Conservation (phyloP, 257 asterid genomes). For the Fraxinus quadrangulata region DNA sequence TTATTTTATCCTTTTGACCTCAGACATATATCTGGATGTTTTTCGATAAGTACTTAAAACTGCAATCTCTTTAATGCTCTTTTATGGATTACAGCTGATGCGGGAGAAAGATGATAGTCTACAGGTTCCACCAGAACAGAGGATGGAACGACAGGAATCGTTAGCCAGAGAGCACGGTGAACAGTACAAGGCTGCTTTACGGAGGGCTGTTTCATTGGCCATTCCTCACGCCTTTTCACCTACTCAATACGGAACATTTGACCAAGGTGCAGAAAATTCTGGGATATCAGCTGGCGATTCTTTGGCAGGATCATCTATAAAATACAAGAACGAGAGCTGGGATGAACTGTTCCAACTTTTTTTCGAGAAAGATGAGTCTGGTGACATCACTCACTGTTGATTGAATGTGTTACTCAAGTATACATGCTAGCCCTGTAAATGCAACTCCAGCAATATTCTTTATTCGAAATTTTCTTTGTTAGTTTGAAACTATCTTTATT, state of each 20-base stretch:
- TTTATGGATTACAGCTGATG: conserved; percentile 44
- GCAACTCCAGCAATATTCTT: no score
- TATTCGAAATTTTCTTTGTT: no score
- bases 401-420: no score
- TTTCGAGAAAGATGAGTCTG: conserved; percentile 64
- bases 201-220: conserved; percentile 65
- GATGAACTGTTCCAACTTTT: conserved; percentile 65
- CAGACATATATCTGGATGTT: neutral
- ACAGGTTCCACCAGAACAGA: conserved; percentile 66
- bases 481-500: no score
- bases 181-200: conserved; percentile 70
- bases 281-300: neutral
- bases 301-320: conserved; percentile 49
- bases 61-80: neutral
- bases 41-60: neutral
- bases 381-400: conserved; percentile 16
- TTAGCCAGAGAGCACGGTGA: conserved; percentile 61
- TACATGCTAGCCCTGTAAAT: no score
- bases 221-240: conserved; percentile 79
- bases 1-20: neutral
- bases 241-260: conserved; percentile 72
- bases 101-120: conserved; percentile 50
- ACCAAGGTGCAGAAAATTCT: conserved; percentile 18
- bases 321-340: conserved; percentile 58
- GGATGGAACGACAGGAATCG: conserved; percentile 76